Evolutionary conservation across 2,329 filamentous ascomycete genomes (phyloP), one percentile per base, ranked within the genome.

Genomic region (Ophiostoma fasciatum): DNA sequence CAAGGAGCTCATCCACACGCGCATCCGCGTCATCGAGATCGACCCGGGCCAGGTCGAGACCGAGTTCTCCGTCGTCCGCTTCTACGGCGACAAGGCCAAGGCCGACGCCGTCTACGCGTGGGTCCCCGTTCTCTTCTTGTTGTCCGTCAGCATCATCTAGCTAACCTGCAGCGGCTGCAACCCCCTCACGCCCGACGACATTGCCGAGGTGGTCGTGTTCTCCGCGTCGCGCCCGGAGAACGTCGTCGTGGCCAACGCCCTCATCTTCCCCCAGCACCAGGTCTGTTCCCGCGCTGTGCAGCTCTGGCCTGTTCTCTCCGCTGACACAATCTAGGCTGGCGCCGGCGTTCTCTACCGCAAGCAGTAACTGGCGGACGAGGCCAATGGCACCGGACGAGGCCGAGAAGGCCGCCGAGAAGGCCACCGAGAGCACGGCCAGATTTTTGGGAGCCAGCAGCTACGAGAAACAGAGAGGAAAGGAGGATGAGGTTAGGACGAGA

Each of bases 11-110:
- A 78, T 94, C 46, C 67, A 79, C 7, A 82, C 78, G 14, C 68
- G 81, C 38, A 82, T 94, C 43, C 66, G 87, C 38, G 67, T 94
- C 42, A 93, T 94, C 43, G 82, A 84, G 57, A 69, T 94, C 49
- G 87, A 94, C 50, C 87, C 87, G 0, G 87, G 87, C 19, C 85
- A 93, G 60, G 85, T 94, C 31, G 84, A 94, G 66, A 94, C 87
- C 30, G 82, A 94, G 54, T 94, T 94, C 59, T 88, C 81, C 3
- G 65, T 94, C 14, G 82, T 94, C 28, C 69, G 87, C 42, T 94
- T 90, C 57, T 77, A 82, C 44, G 87, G 87, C 5, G 87, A 94
- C 56, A 87, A 87, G 64, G 54, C 67, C 42, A 93, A 93, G 65
- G 87, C 87, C 5, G 82, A 90, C 62, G 81, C 82, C 34, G 84